These are phyloP conservation scores for Wickerhamomyces canadensis DNA, from an alignment of 805 yeast species.

Conservation along the genomic window DNA sequence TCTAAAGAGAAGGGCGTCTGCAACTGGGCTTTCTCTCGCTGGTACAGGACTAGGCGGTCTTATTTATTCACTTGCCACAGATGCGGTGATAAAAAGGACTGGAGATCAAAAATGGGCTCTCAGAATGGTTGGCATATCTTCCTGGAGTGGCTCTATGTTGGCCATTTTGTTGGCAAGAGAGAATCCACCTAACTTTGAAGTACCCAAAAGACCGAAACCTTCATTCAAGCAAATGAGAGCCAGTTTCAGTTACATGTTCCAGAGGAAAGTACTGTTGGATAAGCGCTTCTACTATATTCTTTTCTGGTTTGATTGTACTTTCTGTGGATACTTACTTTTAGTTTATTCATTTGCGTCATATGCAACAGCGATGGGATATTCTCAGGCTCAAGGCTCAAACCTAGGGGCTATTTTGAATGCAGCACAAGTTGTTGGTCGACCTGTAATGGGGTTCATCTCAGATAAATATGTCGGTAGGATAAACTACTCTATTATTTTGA, in stretches of 20 bases:
- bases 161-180: conserved; percentile 34
- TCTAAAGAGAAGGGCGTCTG: conserved; percentile 50
- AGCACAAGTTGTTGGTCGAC: conserved; percentile 45
- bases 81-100: conserved; percentile 35
- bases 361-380: conserved; percentile 43
- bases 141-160: conserved; percentile 30
- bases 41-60: conserved; percentile 55
- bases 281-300: conserved; percentile 28
- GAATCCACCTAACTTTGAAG: conserved; percentile 17
- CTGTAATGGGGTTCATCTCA: conserved; percentile 39
- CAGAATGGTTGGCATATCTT: conserved; percentile 38
- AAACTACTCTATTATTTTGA: conserved; percentile 35
- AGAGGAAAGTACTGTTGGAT: conserved; percentile 22
- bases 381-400: conserved; percentile 37
- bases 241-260: conserved; percentile 31
- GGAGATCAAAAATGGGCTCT: conserved; percentile 44
- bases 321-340: conserved; percentile 37
- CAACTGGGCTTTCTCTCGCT: conserved; percentile 40
- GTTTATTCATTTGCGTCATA: conserved; percentile 42
- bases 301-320: conserved; percentile 32
- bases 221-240: conserved; percentile 3
- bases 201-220: conserved; percentile 5
- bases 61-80: conserved; percentile 35
- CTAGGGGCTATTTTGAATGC: conserved; percentile 42
- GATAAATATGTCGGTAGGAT: conserved; percentile 40